Percentiles rank a stretch among this genome's conserved stretches.
phyloP scores from a whole-genome alignment of 495 filamentous ascomycete species.

The Neurospora sublineolata region DNA sequence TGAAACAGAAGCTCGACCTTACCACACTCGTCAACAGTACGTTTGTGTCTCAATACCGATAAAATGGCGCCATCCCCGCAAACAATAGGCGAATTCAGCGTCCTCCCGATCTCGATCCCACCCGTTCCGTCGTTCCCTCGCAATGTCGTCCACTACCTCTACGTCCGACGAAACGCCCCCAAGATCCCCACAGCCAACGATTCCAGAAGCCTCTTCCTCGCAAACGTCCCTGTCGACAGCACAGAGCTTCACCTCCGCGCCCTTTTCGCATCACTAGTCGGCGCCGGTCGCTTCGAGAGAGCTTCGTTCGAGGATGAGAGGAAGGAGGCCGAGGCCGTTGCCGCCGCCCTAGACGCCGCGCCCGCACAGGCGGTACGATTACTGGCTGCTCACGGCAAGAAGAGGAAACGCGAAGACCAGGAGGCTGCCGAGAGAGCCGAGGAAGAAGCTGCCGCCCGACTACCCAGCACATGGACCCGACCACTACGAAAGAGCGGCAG shows the following conservation, averaged over 20 bases:
- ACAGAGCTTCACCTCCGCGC: conserved; percentile 64
- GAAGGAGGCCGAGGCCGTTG: conserved; percentile 11
- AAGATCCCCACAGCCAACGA: conserved; percentile 62
- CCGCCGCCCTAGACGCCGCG: conserved; percentile 11
- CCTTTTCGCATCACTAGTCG: conserved; percentile 58
- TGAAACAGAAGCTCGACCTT: neutral
- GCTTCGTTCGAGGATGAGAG: conserved; percentile 56
- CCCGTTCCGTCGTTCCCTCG: conserved; percentile 44
- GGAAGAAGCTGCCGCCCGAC: conserved; percentile 37
- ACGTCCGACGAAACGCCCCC: conserved; percentile 70
- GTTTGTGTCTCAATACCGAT: neutral
- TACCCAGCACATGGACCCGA: conserved; percentile 69
- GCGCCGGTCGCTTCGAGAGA: conserved; percentile 62
- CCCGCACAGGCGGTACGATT: conserved; percentile 30
- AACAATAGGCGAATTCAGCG: conserved; percentile 34
- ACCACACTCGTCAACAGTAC: neutral
- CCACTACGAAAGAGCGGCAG: conserved; percentile 58
- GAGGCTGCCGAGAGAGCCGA: conserved; percentile 39
- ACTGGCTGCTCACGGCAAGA: conserved; percentile 43
- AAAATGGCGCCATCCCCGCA: conserved; percentile 21
- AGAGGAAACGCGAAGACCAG: conserved; percentile 52
- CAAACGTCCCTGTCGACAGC: conserved; percentile 79
- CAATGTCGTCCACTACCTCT: conserved; percentile 68
- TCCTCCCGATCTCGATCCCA: conserved; percentile 50
- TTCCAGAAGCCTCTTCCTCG: conserved; percentile 67